A percentile compares a stretch with the other conserved stretches of the same genome.
phyloP scores from a whole-genome alignment of 1,284 basidiomycete genomes.

The Ceratobasidium sp. region DNA sequence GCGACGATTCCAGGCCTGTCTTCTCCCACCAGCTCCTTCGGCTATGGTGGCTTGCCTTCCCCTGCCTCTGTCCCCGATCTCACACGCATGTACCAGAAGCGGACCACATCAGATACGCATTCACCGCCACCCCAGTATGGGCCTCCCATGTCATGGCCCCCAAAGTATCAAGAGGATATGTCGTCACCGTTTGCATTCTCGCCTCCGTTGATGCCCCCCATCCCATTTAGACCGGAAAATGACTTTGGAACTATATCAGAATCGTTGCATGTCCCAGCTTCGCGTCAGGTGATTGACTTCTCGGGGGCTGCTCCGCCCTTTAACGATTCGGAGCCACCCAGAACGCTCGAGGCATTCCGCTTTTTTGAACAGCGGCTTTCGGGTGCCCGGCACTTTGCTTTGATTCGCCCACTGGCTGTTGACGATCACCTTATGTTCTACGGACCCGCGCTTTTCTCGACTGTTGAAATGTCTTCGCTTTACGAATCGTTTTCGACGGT shows the following conservation, averaged over 20 bases:
- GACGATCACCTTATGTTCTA: slow-evolving; percentile 43
- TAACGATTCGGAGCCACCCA: slow-evolving; percentile 41
- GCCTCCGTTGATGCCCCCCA: slow-evolving; percentile 28
- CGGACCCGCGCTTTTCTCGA: slow-evolving; percentile 40
- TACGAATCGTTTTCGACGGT: slow-evolving; percentile 39
- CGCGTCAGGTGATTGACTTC: slow-evolving; percentile 30
- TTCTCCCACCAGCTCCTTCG: slow-evolving; percentile 35
- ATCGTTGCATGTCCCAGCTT: slow-evolving; percentile 38
- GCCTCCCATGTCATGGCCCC: slow-evolving; percentile 39
- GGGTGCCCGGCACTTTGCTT: slow-evolving; percentile 39
- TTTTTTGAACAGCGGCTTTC: slow-evolving; percentile 43
- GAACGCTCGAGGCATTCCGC: slow-evolving; percentile 40
- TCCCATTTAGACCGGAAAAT: slow-evolving; percentile 28
- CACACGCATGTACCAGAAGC: slow-evolving; percentile 42
- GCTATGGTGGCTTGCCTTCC: slow-evolving; percentile 36
- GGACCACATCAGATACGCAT: slow-evolving; percentile 39
- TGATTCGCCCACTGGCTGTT: slow-evolving; percentile 23
- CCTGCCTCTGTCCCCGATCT: slow-evolving; percentile 42
- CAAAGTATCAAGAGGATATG: slow-evolving; percentile 41
- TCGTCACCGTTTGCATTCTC: slow-evolving; percentile 32
- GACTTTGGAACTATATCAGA: slow-evolving; percentile 39
- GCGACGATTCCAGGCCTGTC: slow-evolving; percentile 33
- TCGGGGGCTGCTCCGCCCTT: slow-evolving; percentile 40
- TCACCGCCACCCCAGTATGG: slow-evolving; percentile 40
- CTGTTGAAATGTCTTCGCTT: slow-evolving; percentile 39